A percentile compares a stretch with the other conserved stretches of the same genome.
Evolutionary conservation across 768 basidiomycete species (phyloP).

Genomic region (Mrakia gelida): DNA sequence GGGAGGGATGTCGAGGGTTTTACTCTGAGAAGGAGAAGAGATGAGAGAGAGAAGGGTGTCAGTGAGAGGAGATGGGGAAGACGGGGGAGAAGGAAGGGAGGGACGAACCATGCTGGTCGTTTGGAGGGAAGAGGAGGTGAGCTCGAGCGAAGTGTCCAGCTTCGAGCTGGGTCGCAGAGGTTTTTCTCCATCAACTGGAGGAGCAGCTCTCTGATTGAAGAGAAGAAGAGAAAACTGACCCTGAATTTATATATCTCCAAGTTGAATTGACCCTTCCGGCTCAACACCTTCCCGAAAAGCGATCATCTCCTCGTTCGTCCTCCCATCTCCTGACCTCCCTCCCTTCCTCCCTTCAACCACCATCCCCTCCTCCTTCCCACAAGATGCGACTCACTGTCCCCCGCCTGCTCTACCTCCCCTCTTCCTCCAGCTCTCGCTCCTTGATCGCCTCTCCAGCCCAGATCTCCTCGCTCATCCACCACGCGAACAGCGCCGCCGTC

Average conservation of each 20-base stretch:
- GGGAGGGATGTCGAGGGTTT: conserved; percentile 23
- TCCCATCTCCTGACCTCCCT: conserved; percentile 1
- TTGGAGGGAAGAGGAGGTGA: background rate
- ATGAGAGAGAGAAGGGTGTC: background rate
- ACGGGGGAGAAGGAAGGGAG: background rate
- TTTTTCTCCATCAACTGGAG: too few species aligned
- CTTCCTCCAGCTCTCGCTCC: background rate
- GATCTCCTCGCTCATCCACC: conserved; percentile 13
- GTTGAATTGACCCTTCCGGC: too few species aligned
- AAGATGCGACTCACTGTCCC: conserved; percentile 21
- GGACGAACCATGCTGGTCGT: background rate
- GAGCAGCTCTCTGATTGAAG: too few species aligned
- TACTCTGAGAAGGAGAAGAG: background rate
- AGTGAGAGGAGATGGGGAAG: background rate
- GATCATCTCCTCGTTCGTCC: too few species aligned
- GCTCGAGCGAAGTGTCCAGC: background rate
- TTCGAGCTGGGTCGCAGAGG: too few species aligned
- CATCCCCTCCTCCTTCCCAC: background rate
- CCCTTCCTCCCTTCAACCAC: background rate
- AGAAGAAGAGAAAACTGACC: too few species aligned
- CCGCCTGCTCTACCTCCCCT: background rate
- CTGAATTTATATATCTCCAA: too few species aligned
- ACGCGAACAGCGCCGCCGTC: background rate
- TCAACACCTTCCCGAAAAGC: too few species aligned
- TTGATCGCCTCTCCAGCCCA: conserved; percentile 11